These are phyloP conservation scores for Puccinia horiana DNA, from an alignment of 1,284 basidiomycete genomes.

Conservation along the genomic window DNA sequence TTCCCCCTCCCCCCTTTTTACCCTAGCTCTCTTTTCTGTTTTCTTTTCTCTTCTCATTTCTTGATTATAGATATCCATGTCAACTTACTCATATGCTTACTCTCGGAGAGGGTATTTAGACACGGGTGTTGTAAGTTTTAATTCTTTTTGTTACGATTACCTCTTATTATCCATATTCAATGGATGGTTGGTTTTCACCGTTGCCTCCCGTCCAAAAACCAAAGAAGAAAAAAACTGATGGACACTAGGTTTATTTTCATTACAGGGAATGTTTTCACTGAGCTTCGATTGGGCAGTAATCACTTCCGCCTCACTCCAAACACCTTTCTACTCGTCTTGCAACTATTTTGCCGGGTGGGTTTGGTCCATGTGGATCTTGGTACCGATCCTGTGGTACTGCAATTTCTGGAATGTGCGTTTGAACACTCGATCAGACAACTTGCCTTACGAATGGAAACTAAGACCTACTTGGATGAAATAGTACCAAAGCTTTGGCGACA, in stretches of 20 bases:
- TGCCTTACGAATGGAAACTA: neutral
- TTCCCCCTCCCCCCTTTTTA: neutral
- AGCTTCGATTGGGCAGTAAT: slow-evolving; percentile 59
- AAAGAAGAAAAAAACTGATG: neutral
- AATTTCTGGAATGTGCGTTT: slow-evolving; percentile 42
- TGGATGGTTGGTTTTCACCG: neutral
- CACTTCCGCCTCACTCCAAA: slow-evolving; percentile 52
- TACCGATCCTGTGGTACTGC: slow-evolving; percentile 38
- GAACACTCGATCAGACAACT: neutral
- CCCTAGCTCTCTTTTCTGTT: neutral
- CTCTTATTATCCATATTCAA: neutral
- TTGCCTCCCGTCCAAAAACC: neutral
- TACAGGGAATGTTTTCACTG: slow-evolving; percentile 57
- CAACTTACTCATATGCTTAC: neutral
- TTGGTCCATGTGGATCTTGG: slow-evolving; percentile 43
- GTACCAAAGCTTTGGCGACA: slow-evolving; percentile 46
- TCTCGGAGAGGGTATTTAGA: slow-evolving; percentile 14
- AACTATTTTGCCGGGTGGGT: slow-evolving; percentile 44
- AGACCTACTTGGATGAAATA: neutral
- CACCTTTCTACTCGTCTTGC: slow-evolving; percentile 45
- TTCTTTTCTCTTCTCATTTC: neutral
- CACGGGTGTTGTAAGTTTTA: slow-evolving; percentile 15
- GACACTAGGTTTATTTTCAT: neutral
- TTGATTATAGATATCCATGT: neutral
- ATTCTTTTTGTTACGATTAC: neutral